Evolutionary conservation across 2,329 filamentous ascomycete species (phyloP).

Genomic region (Grosmannia clavigera): DNA sequence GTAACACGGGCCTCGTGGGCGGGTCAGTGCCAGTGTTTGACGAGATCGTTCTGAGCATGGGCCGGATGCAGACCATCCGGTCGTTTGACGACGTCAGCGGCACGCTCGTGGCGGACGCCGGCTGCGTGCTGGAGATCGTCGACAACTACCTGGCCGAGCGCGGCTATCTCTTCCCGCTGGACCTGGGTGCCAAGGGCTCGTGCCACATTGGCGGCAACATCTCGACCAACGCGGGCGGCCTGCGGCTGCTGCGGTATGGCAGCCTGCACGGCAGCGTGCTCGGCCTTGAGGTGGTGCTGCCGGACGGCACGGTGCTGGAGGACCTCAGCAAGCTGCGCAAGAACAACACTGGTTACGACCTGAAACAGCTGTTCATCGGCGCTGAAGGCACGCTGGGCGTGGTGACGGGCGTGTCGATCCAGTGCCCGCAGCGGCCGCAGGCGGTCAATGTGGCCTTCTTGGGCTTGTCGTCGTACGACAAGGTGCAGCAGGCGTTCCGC

Average conservation of each 20-base stretch:
- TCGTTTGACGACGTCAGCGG: constrained; percentile 91
- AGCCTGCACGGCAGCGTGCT: constrained; percentile 88
- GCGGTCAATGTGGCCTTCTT: constrained; percentile 95
- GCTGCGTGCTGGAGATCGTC: constrained; percentile 78
- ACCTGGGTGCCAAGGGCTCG: constrained; percentile 94
- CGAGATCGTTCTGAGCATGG: constrained; percentile 87
- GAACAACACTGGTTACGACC: constrained; percentile 97
- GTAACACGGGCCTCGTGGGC: constrained; percentile 91
- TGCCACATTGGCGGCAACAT: constrained; percentile 96
- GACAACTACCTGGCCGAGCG: constrained; percentile 76
- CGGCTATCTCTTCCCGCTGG: constrained; percentile 84
- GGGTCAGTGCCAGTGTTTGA: constrained; percentile 96
- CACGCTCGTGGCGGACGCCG: constrained; percentile 79
- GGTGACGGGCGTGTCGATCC: constrained; percentile 78
- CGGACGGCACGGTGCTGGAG: constrained; percentile 84
- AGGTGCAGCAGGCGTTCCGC: constrained; percentile 73
- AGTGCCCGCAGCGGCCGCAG: constrained; percentile 75
- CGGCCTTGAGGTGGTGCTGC: constrained; percentile 84
- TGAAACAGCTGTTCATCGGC: constrained; percentile 95
- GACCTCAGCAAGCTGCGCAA: constrained; percentile 82
- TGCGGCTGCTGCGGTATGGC: constrained; percentile 82
- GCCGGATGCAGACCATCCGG: constrained; percentile 80
- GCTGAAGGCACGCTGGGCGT: constrained; percentile 91
- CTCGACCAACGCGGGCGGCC: constrained; percentile 85
- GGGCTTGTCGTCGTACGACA: constrained; percentile 78